Conservation (phyloP, 2,329 filamentous ascomycete genomes). For the Epichloe amarillans region DNA sequence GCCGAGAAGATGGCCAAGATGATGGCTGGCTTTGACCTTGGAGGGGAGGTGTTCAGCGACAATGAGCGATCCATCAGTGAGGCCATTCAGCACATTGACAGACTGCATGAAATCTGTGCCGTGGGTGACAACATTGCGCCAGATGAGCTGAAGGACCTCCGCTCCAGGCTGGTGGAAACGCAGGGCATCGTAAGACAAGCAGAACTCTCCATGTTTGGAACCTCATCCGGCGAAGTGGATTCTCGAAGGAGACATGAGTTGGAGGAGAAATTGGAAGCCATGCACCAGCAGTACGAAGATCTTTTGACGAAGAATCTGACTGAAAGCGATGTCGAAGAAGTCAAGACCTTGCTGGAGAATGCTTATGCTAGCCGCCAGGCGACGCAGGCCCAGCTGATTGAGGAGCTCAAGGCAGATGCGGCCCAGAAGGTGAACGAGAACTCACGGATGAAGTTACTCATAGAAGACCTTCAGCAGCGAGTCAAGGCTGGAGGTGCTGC, state of each 20-base stretch:
- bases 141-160: constrained; percentile 67
- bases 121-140: constrained; percentile 68
- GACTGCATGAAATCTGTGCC: constrained; percentile 61
- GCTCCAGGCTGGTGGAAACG: constrained; percentile 69
- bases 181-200: constrained; percentile 89
- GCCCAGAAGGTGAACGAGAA: constrained; percentile 70
- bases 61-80: constrained; percentile 78
- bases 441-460: constrained; percentile 61
- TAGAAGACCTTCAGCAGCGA: constrained; percentile 66
- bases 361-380: constrained; percentile 65
- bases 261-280: constrained; percentile 57
- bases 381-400: constrained; percentile 57
- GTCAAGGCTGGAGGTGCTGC: constrained; percentile 45
- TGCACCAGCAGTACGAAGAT: constrained; percentile 76
- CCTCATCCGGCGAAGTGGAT: constrained; percentile 49
- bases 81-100: constrained; percentile 72
- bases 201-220: constrained; percentile 69
- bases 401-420: constrained; percentile 66
- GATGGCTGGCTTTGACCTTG: constrained; percentile 97
- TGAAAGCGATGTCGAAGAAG: constrained; percentile 67
- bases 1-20: constrained; percentile 99
- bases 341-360: constrained; percentile 67
- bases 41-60: constrained; percentile 87
- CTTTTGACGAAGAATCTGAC: constrained; percentile 67
- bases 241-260: constrained; percentile 60